Conservation (phyloP, 2,329 filamentous ascomycete genomes). For the Phaeophleospora eucalypticola region DNA sequence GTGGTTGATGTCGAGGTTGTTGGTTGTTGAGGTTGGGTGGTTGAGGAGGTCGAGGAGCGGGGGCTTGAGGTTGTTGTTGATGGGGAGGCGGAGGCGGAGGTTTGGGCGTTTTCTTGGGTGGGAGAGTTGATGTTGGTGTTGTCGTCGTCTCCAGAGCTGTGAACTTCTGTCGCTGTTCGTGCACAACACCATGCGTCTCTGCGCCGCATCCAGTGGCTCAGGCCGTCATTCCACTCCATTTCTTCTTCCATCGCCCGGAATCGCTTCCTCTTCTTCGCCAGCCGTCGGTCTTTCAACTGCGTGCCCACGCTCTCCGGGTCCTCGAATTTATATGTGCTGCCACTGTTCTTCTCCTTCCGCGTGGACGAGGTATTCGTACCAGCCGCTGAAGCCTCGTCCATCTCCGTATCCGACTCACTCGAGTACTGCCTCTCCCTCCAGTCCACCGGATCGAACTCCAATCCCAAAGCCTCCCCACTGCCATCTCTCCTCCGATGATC, state of each 20-base stretch:
- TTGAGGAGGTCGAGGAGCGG: conserved; percentile 39
- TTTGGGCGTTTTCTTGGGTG: no score
- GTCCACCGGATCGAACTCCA: conserved; percentile 35
- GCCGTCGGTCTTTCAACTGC: conserved; percentile 28
- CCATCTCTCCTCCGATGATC: conserved; percentile 2
- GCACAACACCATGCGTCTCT: conserved; percentile 85
- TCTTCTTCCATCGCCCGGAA: conserved; percentile 38
- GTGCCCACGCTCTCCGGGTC: conserved; percentile 42
- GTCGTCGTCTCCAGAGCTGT: not conserved
- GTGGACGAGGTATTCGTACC: conserved; percentile 6
- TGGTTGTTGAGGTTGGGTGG: conserved; percentile 8
- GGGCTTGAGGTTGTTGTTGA: conserved; percentile 18
- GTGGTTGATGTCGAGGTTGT: conserved; percentile 8
- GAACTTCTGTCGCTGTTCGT: conserved; percentile 45
- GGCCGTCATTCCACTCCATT: conserved; percentile 69
- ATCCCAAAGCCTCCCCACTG: conserved; percentile 12
- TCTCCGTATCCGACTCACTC: conserved; percentile 25
- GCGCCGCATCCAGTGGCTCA: conserved; percentile 72
- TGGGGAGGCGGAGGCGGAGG: conserved; percentile 28
- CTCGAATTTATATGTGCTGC: conserved; percentile 40
- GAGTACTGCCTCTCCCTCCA: conserved; percentile 45
- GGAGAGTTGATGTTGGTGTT: conserved; percentile 18
- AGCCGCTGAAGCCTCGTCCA: conserved; percentile 11
- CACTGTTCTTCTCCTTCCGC: conserved; percentile 17
- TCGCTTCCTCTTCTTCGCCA: conserved; percentile 36